Evolutionary conservation across 2,329 filamentous ascomycete genomes (phyloP), one percentile per base, ranked within the genome.

Genomic region (Sarocladium strictum): DNA sequence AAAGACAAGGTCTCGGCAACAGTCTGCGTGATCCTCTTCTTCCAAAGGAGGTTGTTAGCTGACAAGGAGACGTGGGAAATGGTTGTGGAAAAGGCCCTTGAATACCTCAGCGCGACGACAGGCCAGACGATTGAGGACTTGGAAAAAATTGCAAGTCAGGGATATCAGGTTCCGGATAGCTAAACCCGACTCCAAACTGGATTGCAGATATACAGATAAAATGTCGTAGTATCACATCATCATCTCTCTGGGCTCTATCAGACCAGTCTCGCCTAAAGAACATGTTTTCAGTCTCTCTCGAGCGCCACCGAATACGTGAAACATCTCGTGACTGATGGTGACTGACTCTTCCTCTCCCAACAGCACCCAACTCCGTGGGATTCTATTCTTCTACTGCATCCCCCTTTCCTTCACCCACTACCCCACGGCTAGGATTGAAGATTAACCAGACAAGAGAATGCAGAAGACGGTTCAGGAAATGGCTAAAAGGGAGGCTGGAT

Each of bases 1-100:
- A 54, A 57, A 0, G 52, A 47, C 5, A 51, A 59, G 3, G 54
- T 65, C 4, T 29, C 67, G 6, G 65, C 64, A 5, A 70, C 69
- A 5, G 53, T 64, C 1, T 67, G 64, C 37, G 65, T 60, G 0
- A 58, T 69, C 2, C 55, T 61, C 2, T 70, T 59, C 40, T 58
- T 88, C 57, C 74, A 80, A 61, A 64, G 53, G 38, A 75, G 70
- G 54, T 60, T 81, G 56, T 59, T 33, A 0, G 67, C 58, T 0
- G 71, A 80, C 52, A 68, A 71, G 63, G 84, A 83, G 2, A 73
- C 75, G 6, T 89, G 84, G 84, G 83, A 85, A 58, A 71, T 88
- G 72, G 68, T 87, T 37, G 80, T 77, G 15, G 76, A 78, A 10
- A 87, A 86, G 72, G 83, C 80, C 0, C 72, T 69, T 61, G 62